Percentiles rank a stretch among this genome's conserved stretches.
These are phyloP conservation scores for Coemansia sp. DNA, from an alignment of 192 early-diverging fungal species.

Conservation along the genomic window DNA sequence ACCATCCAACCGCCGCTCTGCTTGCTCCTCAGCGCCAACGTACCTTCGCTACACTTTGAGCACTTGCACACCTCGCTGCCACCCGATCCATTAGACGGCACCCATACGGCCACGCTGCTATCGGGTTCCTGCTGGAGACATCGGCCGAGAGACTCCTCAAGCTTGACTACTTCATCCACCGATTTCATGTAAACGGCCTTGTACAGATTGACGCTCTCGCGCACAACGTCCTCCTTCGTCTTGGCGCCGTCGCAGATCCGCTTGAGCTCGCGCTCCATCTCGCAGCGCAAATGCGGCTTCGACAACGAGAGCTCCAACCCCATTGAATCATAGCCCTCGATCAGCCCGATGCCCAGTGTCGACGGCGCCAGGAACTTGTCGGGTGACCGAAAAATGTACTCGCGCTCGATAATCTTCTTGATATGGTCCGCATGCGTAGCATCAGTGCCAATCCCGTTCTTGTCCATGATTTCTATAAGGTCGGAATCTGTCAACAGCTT, in stretches of 20 bases:
- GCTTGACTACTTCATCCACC: constrained; percentile 44
- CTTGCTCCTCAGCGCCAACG: constrained; percentile 6
- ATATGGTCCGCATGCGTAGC: constrained; percentile 97
- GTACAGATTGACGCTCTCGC: constrained; percentile 69
- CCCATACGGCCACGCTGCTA: constrained; percentile 3
- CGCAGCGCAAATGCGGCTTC: constrained; percentile 81
- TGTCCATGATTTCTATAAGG: constrained; percentile 88
- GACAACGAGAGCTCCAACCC: constrained; percentile 81
- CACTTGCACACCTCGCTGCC: constrained; percentile 31
- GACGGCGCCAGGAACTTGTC: constrained; percentile 68
- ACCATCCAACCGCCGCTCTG: constrained; percentile 28
- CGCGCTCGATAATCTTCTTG: constrained; percentile 83
- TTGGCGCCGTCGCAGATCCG: constrained; percentile 68
- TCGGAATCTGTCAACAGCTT: constrained; percentile 80
- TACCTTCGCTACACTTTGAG: constrained; percentile 13
- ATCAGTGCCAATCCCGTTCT: constrained; percentile 94
- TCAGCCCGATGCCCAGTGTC: constrained; percentile 80
- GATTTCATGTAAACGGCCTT: constrained; percentile 64
- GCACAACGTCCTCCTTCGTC: constrained; percentile 66
- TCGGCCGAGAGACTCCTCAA: constrained; percentile 50
- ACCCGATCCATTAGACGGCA: background rate
- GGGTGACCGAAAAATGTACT: constrained; percentile 74
- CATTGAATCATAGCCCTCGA: constrained; percentile 85
- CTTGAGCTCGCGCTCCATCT: constrained; percentile 80
- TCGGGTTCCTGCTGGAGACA: constrained; percentile 27